Evolutionary conservation across 116 monocot species (phyloP), one percentile per base, ranked within the genome.

Genomic region (Trichopus zeylanicus): DNA sequence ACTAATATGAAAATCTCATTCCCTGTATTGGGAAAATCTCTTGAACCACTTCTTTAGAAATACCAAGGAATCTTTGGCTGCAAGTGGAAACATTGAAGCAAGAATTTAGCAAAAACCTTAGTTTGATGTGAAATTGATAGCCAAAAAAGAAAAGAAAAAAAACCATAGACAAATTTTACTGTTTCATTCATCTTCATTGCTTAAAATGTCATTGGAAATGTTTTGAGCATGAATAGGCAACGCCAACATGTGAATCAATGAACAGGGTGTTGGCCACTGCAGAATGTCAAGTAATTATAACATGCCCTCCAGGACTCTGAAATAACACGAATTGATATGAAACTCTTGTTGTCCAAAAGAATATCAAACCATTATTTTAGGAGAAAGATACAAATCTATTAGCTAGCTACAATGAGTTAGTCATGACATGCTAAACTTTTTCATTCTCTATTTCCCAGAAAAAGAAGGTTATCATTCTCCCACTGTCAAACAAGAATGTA

Each of bases 191-290:
- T 95, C 95, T 31, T 90, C 95, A 70, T 90, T 90, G 61, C 30
- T 87, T 25, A 77, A 39, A 54, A 87, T 4, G 68, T 90, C 90
- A 23, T 79, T 26, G 20, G 95, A 83, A 68, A 58, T 61, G 86
- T 62, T 95, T 90, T 19, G 95, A 81, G 63, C 84, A 90, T 12
- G 95, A 95, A 70, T 70, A 95, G 12, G 90, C 95, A 57, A 90
- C 90, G 63, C 95, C 95, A 69, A 77, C 95, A 56, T 90, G 95
- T 20, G 90, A 90, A 60, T 95, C 95, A 38, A 95, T 73, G 63
- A 95, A 95, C 28, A 95, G 51, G 26, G 90, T 70, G 53, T 95
- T 95, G 29, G 90, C 95, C 66, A n/a, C n/a, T n/a, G n/a, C n/a
- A n/a, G n/a, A n/a, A n/a, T n/a, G n/a, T n/a, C n/a, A n/a, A n/a